Percentiles rank a stretch among this genome's conserved stretches.
Evolutionary conservation across 495 filamentous ascomycete genomes (phyloP).

Genomic region (Ascodesmis nigricans): DNA sequence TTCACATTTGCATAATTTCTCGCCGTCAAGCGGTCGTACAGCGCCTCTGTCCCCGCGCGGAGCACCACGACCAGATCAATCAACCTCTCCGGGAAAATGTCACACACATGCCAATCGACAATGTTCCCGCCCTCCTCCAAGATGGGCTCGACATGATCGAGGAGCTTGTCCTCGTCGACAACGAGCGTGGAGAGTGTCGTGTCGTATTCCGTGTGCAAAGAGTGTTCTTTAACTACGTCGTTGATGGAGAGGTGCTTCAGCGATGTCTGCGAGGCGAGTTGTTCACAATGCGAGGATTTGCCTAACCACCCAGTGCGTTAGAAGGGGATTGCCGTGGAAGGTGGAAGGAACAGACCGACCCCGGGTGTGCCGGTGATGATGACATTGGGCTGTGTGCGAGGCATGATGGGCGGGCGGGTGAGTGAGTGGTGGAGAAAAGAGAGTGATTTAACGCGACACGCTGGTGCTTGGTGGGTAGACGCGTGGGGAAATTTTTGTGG

Average conservation of each 20-base stretch:
- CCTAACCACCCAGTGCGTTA: constrained; percentile 25
- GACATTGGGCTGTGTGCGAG: constrained; percentile 58
- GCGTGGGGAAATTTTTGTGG: too few relatives aligned
- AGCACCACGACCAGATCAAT: constrained; percentile 90
- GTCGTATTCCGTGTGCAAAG: constrained; percentile 66
- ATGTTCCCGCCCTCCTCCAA: constrained; percentile 62
- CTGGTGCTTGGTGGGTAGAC: too few relatives aligned
- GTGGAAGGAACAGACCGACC: constrained; percentile 25
- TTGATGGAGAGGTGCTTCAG: constrained; percentile 77
- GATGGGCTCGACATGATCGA: constrained; percentile 75
- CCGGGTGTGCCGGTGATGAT: constrained; percentile 90
- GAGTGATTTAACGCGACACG: too few relatives aligned
- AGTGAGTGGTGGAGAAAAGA: too few relatives aligned
- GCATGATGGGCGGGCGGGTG: too few relatives aligned
- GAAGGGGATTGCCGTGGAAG: background rate
- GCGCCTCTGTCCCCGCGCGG: constrained; percentile 47
- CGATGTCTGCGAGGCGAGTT: constrained; percentile 43
- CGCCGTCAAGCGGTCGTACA: constrained; percentile 65
- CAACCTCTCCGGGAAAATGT: constrained; percentile 82
- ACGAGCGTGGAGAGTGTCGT: constrained; percentile 72
- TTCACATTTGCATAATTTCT: constrained; percentile 61
- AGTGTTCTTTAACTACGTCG: constrained; percentile 62
- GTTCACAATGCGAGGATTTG: constrained; percentile 74
- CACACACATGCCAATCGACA: constrained; percentile 97
- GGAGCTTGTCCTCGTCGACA: constrained; percentile 89